Percentiles rank a stretch among this genome's conserved stretches.
Evolutionary conservation across 352 stramenopile genomes (phyloP).

Genomic region (Globisporangium viniferum): DNA sequence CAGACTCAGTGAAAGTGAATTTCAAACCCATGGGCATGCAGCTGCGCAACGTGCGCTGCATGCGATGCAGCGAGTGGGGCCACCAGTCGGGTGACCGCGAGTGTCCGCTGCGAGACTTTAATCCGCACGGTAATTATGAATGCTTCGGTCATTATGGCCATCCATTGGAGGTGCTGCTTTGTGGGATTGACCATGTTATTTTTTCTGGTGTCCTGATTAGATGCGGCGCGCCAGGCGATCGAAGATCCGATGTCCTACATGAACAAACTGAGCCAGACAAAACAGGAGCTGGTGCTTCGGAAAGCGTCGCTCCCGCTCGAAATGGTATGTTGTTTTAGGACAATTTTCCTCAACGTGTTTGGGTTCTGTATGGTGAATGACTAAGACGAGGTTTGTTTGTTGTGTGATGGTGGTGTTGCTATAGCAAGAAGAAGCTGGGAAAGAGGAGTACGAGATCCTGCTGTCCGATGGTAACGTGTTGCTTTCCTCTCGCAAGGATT

Average conservation of each 20-base stretch:
- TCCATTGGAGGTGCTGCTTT: not conserved
- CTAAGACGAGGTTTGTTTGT: not conserved
- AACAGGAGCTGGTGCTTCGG: conserved; percentile 58
- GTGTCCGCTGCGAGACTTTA: conserved; percentile 68
- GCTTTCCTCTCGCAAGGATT: not conserved
- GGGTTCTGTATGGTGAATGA: not conserved
- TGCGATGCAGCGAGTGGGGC: conserved; percentile 80
- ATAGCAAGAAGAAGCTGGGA: conserved; percentile 23
- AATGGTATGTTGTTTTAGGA: conserved; percentile 35
- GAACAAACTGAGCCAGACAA: conserved; percentile 42
- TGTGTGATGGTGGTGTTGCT: not conserved
- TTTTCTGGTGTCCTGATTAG: conserved; percentile 22
- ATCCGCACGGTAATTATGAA: conserved; percentile 50
- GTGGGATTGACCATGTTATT: not conserved
- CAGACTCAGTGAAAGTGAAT: conserved; percentile 77
- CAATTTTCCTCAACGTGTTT: not conserved
- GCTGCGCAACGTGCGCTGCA: conserved; percentile 82
- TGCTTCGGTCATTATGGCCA: not conserved
- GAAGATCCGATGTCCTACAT: conserved; percentile 78
- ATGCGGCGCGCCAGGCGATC: conserved; percentile 60
- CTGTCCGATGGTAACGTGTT: conserved; percentile 47
- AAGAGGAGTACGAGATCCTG: conserved; percentile 62
- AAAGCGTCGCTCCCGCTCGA: conserved; percentile 61
- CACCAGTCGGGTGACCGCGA: conserved; percentile 84
- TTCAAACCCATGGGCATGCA: conserved; percentile 85